Evolutionary conservation across 345 rosid genomes (phyloP).

Genomic region (Ceriops decandra): DNA sequence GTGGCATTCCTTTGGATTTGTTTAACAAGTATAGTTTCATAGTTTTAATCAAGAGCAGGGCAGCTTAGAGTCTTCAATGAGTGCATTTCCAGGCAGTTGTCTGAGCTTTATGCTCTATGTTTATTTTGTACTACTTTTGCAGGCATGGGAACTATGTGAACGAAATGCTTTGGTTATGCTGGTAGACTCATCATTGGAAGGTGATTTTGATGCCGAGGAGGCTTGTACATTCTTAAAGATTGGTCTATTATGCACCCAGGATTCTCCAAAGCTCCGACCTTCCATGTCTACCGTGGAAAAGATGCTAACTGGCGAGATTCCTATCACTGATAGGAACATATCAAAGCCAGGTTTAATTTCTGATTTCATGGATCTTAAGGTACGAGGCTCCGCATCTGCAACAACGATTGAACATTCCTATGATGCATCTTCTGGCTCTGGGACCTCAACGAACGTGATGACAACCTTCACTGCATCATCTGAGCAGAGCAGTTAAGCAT

Average conservation of each 20-base stretch:
- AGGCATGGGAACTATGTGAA: constrained; percentile 88
- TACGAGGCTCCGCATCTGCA: constrained; percentile 33
- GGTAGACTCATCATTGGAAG: constrained; percentile 49
- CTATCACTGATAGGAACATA: constrained; percentile 34
- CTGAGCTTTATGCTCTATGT: no score
- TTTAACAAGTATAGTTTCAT: no score
- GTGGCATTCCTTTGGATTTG: no score
- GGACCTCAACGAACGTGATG: constrained; percentile 38
- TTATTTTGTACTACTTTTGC: background rate
- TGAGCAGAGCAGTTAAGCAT: constrained; percentile 24
- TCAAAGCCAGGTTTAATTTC: constrained; percentile 67
- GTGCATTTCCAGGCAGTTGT: no score
- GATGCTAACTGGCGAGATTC: constrained; percentile 50
- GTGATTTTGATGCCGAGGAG: constrained; percentile 67
- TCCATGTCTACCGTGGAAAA: constrained; percentile 61
- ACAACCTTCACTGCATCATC: constrained; percentile 31
- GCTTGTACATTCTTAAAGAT: constrained; percentile 62
- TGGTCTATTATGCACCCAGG: constrained; percentile 79
- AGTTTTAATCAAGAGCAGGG: no score
- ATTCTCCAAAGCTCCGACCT: constrained; percentile 65
- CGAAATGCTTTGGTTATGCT: constrained; percentile 57
- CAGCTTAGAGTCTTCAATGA: no score
- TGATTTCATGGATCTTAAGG: constrained; percentile 80
- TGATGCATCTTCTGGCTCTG: constrained; percentile 38
- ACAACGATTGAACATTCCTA: constrained; percentile 32